A percentile compares a stretch with the other conserved stretches of the same genome.
Evolutionary conservation across 768 basidiomycete genomes (phyloP).

Genomic region (Amanita pseudoporphyria): DNA sequence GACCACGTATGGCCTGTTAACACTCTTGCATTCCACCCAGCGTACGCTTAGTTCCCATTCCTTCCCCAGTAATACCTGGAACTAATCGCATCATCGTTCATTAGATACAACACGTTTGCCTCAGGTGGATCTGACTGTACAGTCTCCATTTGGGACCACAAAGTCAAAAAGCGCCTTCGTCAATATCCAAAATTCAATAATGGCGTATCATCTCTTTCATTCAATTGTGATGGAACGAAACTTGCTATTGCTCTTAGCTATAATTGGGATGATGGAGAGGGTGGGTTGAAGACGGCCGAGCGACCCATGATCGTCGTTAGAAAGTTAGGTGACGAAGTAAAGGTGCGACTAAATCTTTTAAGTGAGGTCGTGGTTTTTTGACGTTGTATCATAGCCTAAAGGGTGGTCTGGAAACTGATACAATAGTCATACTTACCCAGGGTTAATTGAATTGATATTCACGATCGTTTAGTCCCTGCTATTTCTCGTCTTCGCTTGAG

Average conservation of each 20-base stretch:
- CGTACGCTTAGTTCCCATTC: constrained; percentile 30
- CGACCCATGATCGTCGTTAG: constrained; percentile 53
- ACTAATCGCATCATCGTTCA: not conserved
- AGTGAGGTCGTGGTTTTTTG: not conserved
- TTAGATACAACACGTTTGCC: constrained; percentile 91
- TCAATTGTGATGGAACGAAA: constrained; percentile 75
- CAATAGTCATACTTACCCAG: not conserved
- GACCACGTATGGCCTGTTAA: constrained; percentile 98
- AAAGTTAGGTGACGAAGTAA: constrained; percentile 68
- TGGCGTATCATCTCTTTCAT: constrained; percentile 71
- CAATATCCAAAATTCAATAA: constrained; percentile 77
- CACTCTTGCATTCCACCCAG: constrained; percentile 87
- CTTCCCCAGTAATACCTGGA: not conserved
- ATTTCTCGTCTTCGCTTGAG: too few relatives aligned
- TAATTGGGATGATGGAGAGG: constrained; percentile 84
- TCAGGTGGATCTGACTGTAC: constrained; percentile 92
- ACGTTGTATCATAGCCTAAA: constrained; percentile 5
- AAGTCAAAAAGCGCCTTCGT: constrained; percentile 88
- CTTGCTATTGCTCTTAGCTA: constrained; percentile 82
- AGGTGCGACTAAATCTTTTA: constrained; percentile 27
- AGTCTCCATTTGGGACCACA: constrained; percentile 96
- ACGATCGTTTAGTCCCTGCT: too few relatives aligned
- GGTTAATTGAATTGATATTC: too few relatives aligned
- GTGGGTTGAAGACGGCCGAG: constrained; percentile 54
- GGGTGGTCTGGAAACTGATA: constrained; percentile 7